Evolutionary conservation across 1,139 yeast species (phyloP).

Genomic region (Geotrichum siamense): DNA sequence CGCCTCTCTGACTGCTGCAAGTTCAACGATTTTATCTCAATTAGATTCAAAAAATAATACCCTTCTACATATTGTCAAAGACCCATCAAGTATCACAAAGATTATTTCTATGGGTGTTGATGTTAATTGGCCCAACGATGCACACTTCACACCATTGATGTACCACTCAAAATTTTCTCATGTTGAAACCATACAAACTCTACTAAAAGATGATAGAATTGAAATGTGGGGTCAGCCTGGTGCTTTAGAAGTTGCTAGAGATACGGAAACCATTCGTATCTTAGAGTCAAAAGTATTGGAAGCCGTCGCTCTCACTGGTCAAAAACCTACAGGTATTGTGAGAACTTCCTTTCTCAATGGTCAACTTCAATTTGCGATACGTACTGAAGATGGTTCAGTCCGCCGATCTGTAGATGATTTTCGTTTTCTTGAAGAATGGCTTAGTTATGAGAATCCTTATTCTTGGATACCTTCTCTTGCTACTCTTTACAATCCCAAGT

Average conservation of each 20-base stretch:
- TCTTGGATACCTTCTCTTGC: conserved; percentile 36
- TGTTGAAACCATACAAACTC: conserved; percentile 46
- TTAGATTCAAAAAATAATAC: conserved; percentile 69
- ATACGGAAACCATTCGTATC: conserved; percentile 40
- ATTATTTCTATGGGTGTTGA: conserved; percentile 43
- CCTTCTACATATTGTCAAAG: conserved; percentile 59
- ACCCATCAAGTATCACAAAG: conserved; percentile 37
- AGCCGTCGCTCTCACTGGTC: conserved; percentile 19
- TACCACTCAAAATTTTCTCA: conserved; percentile 65
- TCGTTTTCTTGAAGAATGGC: conserved; percentile 35
- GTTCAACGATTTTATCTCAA: conserved; percentile 40
- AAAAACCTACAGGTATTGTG: conserved; percentile 25
- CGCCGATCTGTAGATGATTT: conserved; percentile 41
- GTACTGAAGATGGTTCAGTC: conserved; percentile 30
- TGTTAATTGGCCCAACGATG: conserved; percentile 56
- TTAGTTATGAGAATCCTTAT: conserved; percentile 33
- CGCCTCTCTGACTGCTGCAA: conserved; percentile 36
- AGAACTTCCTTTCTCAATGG: conserved; percentile 28
- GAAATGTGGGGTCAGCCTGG: conserved; percentile 27
- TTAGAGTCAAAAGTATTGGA: conserved; percentile 40
- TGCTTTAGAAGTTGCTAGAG: conserved; percentile 47
- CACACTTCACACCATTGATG: conserved; percentile 62
- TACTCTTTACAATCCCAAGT: conserved; percentile 30
- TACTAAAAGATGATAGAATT: conserved; percentile 27
- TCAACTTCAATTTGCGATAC: conserved; percentile 28